Evolutionary conservation across 495 filamentous ascomycete genomes (phyloP).

Genomic region (Annulohypoxylon maeteangense): DNA sequence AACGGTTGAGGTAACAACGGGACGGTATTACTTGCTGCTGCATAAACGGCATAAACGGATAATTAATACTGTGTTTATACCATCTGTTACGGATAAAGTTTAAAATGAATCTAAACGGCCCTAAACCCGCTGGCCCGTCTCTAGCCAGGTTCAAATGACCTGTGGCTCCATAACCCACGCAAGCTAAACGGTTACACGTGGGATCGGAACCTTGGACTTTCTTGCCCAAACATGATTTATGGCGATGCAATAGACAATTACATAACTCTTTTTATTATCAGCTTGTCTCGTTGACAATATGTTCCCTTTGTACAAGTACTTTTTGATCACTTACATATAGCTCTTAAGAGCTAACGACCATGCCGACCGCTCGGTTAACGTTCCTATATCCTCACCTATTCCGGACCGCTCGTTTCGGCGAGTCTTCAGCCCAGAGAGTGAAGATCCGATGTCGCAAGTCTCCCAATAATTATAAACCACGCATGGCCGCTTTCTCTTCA

Average conservation of each 20-base stretch:
- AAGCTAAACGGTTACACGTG: slow-evolving; percentile 27
- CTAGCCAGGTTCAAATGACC: neutral
- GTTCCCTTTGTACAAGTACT: slow-evolving; percentile 27
- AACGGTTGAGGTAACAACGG: slow-evolving; percentile 19
- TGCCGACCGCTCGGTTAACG: slow-evolving; percentile 74
- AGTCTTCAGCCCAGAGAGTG: slow-evolving; percentile 53
- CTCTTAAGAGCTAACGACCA: slow-evolving; percentile 48
- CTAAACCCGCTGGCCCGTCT: neutral
- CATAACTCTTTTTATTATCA: slow-evolving; percentile 9
- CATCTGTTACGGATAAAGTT: neutral
- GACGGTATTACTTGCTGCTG: slow-evolving; percentile 10
- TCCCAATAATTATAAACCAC: slow-evolving; percentile 47
- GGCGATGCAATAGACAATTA: neutral
- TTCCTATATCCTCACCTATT: slow-evolving; percentile 82
- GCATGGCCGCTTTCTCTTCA: slow-evolving; percentile 48
- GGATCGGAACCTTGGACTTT: slow-evolving; percentile 12
- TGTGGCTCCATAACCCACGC: neutral
- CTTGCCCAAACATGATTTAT: slow-evolving; percentile 12
- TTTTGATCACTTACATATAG: slow-evolving; percentile 15
- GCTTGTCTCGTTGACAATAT: slow-evolving; percentile 25
- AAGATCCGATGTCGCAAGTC: slow-evolving; percentile 54
- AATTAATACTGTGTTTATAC: neutral
- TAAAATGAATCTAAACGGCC: neutral
- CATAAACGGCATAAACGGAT: slow-evolving; percentile 3
- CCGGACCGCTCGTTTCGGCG: slow-evolving; percentile 53